Evolutionary conservation across 2,329 filamentous ascomycete genomes (phyloP), one percentile per base, ranked within the genome.

Genomic region (Pseudogymnoascus sp.): DNA sequence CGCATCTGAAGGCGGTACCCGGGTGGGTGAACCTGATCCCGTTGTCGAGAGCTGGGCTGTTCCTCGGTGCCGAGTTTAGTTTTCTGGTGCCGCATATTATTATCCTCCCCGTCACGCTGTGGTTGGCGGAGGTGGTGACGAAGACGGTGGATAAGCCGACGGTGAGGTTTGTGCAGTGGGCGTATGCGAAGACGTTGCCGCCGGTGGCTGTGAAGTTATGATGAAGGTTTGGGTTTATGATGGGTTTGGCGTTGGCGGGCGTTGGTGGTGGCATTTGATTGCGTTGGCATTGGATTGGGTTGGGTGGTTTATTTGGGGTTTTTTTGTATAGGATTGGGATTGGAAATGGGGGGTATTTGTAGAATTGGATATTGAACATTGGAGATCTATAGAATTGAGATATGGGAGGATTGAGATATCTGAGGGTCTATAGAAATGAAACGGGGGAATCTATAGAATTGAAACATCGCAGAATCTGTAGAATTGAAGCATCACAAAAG

Each of bases 31-130:
- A 60, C 25, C 51, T 60, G n/a, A 3, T 60, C 19, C 51, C 51
- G 13, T 16, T 60, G 5, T 6, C 51, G 16, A 28, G 34, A 5
- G 25, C 25, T n/a, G 51, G 51, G 10, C 51, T 25, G 25, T n/a
- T 60, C 5, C 7, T 60, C 3, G 74, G 37, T 79, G 11, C 16
- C 4, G 51, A 60, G 31, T 5, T 60, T 14, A 60, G 80, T 1
- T 88, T 88, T 68, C 73, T 88, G 21, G 63, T 81, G 1, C 81
- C 85, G 1, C 85, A 90, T 43, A 31, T 60, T 7, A 31, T 60
- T 13, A 31, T 28, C 3, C 16, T 60, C 23, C 51, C 51, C 7
- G n/a, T 60, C 10, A 60, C 51, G 23, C 23, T 60, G 25, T 60
- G 51, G 51, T 5, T 60, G 25, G 51, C 51, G 2, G 51, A 60